phyloP scores from a whole-genome alignment of 768 basidiomycete species.

The Coprinopsis cinerea region DNA sequence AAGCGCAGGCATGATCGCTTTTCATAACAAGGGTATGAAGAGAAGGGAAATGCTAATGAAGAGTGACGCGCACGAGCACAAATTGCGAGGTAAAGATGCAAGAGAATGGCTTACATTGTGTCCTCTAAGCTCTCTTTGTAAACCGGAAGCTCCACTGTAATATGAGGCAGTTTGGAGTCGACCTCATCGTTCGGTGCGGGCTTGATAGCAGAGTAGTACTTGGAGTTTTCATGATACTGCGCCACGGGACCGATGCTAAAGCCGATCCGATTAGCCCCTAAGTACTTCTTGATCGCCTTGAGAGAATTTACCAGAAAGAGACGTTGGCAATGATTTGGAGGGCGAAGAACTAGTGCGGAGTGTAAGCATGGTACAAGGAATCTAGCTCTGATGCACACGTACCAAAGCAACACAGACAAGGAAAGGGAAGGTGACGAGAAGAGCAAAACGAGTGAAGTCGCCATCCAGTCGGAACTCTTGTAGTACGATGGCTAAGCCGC shows the following conservation, averaged over 20 bases:
- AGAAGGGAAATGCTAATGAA: neutral
- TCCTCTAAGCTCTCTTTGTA: slow-evolving; percentile 83
- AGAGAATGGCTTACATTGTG: slow-evolving; percentile 58
- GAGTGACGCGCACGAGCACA: neutral
- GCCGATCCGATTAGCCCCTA: slow-evolving; percentile 11
- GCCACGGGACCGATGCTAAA: slow-evolving; percentile 73
- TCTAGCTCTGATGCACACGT: slow-evolving; percentile 18
- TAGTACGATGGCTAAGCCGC: slow-evolving; percentile 52
- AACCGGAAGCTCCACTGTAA: slow-evolving; percentile 80
- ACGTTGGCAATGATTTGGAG: slow-evolving; percentile 62
- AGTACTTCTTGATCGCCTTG: neutral
- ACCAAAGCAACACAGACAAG: slow-evolving; percentile 74
- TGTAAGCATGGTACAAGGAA: slow-evolving; percentile 2
- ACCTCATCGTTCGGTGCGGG: slow-evolving; percentile 59
- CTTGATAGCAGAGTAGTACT: slow-evolving; percentile 69
- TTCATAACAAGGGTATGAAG: slow-evolving; percentile 1
- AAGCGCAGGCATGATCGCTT: neutral
- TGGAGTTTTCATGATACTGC: slow-evolving; percentile 80
- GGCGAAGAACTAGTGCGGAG: slow-evolving; percentile 56
- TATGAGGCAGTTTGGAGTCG: slow-evolving; percentile 62
- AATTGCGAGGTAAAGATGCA: neutral
- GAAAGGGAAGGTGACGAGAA: slow-evolving; percentile 62
- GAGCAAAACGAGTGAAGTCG: slow-evolving; percentile 53
- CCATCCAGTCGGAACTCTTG: slow-evolving; percentile 67
- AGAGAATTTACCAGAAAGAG: slow-evolving; percentile 50